Base-by-base conservation (phyloP, 495 filamentous ascomycete species). In the Stereocaulon alpinum region DNA sequence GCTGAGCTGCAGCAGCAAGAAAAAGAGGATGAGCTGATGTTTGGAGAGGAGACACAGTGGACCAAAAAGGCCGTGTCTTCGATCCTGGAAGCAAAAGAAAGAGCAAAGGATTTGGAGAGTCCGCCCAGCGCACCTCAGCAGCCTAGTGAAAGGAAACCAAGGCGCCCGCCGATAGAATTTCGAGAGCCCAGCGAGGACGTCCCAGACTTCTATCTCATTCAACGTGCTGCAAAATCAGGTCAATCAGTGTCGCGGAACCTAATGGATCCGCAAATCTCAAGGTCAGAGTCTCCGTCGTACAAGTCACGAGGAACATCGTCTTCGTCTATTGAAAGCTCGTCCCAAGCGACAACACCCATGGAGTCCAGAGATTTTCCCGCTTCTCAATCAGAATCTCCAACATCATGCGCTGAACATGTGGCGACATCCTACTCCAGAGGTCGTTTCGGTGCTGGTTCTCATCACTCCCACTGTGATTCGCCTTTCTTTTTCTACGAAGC, bases 31-130 rank as follows among this genome's bases (percentile, higher is more conserved):
- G 89, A 96, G 69, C 71, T 96, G 24, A 78, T 96, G 67, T 98
- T 95, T 70, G 91, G 91, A 12, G 90, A 96, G 68, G 92, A 95
- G 56, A 86, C 82, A 15, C 88, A 90, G 53, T 98, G 93, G 93
- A 87, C 87, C 4, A 82, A 83, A 59, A 93, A 90, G 68, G 92
- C 93, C 17, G 75, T 94, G 44, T 75, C 76, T 49, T 74, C 82
- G 11, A 84, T 95, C 51, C 76, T 75, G 3, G 84, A 87, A 17
- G 81, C 85, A 0, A 91, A 85, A 67, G 82, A 87, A 55, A 91
- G 85, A 66, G 50, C 86, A 6, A 74, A 78, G 54, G 86, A 82
- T 3, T 86, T 91, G 61, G 87, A 86, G 2, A 82, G 88, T 65
- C 83, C 87, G 4, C 85, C 87, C 22, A 76, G 73, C 52, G 69